Evolutionary conservation across 2,329 filamentous ascomycete species (phyloP).

Genomic region (Torrubiellomyces zombiae): DNA sequence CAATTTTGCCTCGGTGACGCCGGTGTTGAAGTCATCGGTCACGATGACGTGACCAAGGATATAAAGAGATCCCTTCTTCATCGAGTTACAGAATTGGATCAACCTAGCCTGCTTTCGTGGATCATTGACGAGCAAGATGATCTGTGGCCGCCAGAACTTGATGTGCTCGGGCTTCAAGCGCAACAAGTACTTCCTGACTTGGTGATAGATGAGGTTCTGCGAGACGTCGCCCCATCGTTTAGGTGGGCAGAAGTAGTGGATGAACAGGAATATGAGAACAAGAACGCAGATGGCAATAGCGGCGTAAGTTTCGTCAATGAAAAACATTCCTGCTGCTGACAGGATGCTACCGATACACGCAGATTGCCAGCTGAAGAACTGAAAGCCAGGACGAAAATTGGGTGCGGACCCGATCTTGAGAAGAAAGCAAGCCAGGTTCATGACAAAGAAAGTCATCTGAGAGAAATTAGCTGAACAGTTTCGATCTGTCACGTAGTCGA

Average conservation of each 20-base stretch:
- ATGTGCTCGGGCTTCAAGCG: constrained; percentile 77
- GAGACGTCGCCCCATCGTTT: constrained; percentile 86
- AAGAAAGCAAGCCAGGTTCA: constrained; percentile 74
- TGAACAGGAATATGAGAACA: constrained; percentile 63
- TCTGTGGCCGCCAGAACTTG: constrained; percentile 85
- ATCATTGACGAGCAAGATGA: constrained; percentile 69
- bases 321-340: constrained; percentile 74
- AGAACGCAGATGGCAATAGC: constrained; percentile 57
- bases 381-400: constrained; percentile 77
- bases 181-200: constrained; percentile 75
- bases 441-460: constrained; percentile 76
- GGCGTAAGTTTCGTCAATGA: constrained; percentile 71
- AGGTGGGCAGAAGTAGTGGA: constrained; percentile 71
- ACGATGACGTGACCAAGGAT: constrained; percentile 81
- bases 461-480: constrained; percentile 4
- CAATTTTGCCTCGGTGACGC: constrained; percentile 63
- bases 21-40: constrained; percentile 61
- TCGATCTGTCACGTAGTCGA: neutral
- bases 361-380: constrained; percentile 78
- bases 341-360: constrained; percentile 58
- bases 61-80: constrained; percentile 77
- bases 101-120: constrained; percentile 67
- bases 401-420: constrained; percentile 76
- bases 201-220: constrained; percentile 71
- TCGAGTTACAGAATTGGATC: constrained; percentile 79